Evolutionary conservation across 2,329 filamentous ascomycete genomes (phyloP).

Genomic region (Ophiocordyceps camponoti-rufipedis): DNA sequence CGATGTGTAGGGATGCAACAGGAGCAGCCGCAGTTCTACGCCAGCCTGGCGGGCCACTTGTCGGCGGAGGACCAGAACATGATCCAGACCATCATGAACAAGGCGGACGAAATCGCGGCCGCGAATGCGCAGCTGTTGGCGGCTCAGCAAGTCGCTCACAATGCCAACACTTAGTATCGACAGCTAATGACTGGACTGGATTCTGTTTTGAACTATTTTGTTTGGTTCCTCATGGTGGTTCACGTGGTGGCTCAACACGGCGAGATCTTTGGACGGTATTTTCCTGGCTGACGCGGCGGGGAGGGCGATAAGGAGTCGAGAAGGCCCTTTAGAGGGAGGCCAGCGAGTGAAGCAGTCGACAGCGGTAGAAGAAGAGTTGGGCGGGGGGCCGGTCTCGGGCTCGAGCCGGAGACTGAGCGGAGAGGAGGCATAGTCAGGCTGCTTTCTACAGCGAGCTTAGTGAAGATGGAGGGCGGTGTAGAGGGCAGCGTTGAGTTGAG

Average conservation of each 20-base stretch:
- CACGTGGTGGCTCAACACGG: neutral
- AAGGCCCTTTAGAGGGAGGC: neutral
- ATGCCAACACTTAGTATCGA: too few relatives aligned
- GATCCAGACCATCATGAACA: conserved; percentile 61
- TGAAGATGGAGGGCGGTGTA: too few relatives aligned
- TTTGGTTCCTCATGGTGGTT: neutral
- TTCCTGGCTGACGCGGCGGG: neutral
- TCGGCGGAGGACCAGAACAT: conserved; percentile 64
- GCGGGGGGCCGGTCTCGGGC: too few relatives aligned
- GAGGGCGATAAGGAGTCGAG: neutral
- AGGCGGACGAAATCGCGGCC: conserved; percentile 24
- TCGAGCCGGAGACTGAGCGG: too few relatives aligned
- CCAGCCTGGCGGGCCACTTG: conserved; percentile 60
- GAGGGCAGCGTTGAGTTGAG: too few relatives aligned
- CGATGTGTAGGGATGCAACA: conserved; percentile 55
- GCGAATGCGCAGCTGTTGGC: conserved; percentile 8
- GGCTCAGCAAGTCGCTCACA: neutral
- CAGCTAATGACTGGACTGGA: too few relatives aligned
- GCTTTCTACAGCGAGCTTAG: too few relatives aligned
- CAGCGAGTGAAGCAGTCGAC: neutral
- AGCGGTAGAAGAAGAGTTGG: too few relatives aligned
- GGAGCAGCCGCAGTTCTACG: conserved; percentile 79
- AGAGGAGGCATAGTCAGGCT: too few relatives aligned
- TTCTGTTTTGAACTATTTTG: neutral
- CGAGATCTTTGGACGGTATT: neutral